Evolutionary conservation across 371 early-diverging fungal genomes (phyloP).

Genomic region (Dichotomocladium elegans): DNA sequence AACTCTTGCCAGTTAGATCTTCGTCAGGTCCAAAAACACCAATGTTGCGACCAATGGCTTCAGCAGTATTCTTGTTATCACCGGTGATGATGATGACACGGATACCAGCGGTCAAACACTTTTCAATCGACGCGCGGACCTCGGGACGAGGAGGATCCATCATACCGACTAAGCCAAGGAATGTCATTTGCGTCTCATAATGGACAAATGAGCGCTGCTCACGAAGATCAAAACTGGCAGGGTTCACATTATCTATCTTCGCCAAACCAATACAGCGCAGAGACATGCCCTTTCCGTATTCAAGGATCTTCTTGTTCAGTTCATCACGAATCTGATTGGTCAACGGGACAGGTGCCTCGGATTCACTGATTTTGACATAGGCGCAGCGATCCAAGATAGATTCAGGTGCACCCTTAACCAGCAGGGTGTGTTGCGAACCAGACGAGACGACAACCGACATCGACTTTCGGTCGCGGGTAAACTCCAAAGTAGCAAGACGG

Average conservation of each 20-base stretch:
- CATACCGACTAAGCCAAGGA: conserved; percentile 94
- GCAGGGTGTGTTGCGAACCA: conserved; percentile 36
- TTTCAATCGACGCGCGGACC: conserved; percentile 75
- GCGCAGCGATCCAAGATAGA: conserved; percentile 86
- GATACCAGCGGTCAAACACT: conserved; percentile 91
- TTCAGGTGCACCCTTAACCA: conserved; percentile 95
- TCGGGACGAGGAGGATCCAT: conserved; percentile 97
- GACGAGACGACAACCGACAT: conserved; percentile 83
- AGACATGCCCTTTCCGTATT: conserved; percentile 74
- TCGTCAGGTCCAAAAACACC: conserved; percentile 82
- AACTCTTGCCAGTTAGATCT: conserved; percentile 71
- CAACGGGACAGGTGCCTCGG: conserved; percentile 60
- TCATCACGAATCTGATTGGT: conserved; percentile 61
- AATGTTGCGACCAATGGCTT: conserved; percentile 90
- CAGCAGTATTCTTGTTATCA: conserved; percentile 95
- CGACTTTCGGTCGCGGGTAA: conserved; percentile 94
- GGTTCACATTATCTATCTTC: conserved; percentile 62
- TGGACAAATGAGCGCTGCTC: conserved; percentile 64
- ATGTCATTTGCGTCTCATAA: conserved; percentile 82
- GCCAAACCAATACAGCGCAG: conserved; percentile 91
- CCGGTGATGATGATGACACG: conserved; percentile 98
- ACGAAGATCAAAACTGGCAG: conserved; percentile 48
- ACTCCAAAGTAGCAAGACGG: conserved; percentile 81
- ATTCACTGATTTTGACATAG: conserved; percentile 48
- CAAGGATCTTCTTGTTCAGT: conserved; percentile 65